phyloP scores from a whole-genome alignment of 2,329 filamentous ascomycete genomes.

The Ophiostoma piceae region DNA sequence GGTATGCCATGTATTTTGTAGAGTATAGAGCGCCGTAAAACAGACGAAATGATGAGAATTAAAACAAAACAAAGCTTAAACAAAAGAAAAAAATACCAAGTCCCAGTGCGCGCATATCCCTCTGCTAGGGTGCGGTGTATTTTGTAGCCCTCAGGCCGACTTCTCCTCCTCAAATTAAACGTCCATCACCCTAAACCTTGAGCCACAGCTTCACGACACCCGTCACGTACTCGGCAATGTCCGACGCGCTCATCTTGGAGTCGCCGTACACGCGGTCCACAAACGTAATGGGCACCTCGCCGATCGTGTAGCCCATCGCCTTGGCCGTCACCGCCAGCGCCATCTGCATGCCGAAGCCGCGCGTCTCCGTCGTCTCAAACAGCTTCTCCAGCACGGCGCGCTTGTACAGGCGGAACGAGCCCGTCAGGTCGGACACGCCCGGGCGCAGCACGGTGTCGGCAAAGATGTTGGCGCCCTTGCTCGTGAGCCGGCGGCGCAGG shows the following conservation, averaged over 20 bases:
- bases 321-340: constrained; percentile 98
- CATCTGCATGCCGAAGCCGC: constrained; percentile 99
- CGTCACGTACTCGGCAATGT: constrained; percentile 96
- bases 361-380: constrained; percentile 84
- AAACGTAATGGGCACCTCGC: constrained; percentile 93
- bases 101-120: neutral
- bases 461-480: constrained; percentile 85
- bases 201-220: constrained; percentile 72
- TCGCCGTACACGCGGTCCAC: constrained; percentile 90
- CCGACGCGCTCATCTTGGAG: constrained; percentile 86
- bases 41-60: neutral
- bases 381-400: constrained; percentile 82
- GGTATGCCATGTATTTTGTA: constrained; percentile 12
- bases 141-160: neutral
- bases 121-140: constrained; percentile 12
- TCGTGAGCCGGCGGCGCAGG: constrained; percentile 79
- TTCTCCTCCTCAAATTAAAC: neutral
- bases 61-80: constrained; percentile 12
- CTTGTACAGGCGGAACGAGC: constrained; percentile 93
- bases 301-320: constrained; percentile 88
- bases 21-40: neutral
- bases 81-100: constrained; percentile 13
- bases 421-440: constrained; percentile 91
- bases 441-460: constrained; percentile 90
- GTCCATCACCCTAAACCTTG: constrained; percentile 51